These are phyloP conservation scores for Pleurostoma richardsiae DNA, from an alignment of 2,329 filamentous ascomycete species.

Conservation along the genomic window DNA sequence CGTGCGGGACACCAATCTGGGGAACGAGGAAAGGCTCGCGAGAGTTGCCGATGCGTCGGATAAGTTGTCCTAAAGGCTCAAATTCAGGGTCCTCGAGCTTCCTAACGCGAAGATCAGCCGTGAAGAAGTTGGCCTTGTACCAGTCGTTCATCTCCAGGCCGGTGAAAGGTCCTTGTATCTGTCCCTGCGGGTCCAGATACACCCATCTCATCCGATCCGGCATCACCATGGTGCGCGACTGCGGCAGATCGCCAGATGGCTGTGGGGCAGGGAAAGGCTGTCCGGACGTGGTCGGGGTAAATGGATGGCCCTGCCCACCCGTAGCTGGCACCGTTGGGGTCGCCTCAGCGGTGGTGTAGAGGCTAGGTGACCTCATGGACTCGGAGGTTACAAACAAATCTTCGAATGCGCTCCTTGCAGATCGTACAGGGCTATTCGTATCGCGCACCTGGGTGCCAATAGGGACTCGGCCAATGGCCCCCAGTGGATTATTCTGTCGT, in stretches of 20 bases:
- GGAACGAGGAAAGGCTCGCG: conserved; percentile 96
- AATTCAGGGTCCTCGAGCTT: conserved; percentile 92
- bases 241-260: conserved; percentile 45
- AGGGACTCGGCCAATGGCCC: conserved; percentile 60
- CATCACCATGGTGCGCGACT: conserved; percentile 94
- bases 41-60: conserved; percentile 93
- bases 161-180: conserved; percentile 90
- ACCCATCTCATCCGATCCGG: conserved; percentile 98
- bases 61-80: conserved; percentile 90
- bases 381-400: conserved; percentile 42
- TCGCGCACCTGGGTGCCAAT: conserved; percentile 52
- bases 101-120: conserved; percentile 87
- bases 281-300: conserved; percentile 19
- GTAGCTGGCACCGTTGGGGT: conserved; percentile 25
- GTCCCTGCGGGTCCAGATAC: conserved; percentile 90
- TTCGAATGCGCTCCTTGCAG: conserved; percentile 50
- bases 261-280: conserved; percentile 27
- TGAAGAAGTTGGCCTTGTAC: conserved; percentile 99
- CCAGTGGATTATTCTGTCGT: conserved; percentile 57
- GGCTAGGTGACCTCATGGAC: conserved; percentile 22
- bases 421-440: conserved; percentile 53
- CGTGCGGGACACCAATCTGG: conserved; percentile 92
- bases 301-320: conserved; percentile 23
- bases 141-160: conserved; percentile 99
- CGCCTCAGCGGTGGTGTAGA: conserved; percentile 32